Evolutionary conservation across 495 filamentous ascomycete species (phyloP), one percentile per base, ranked within the genome.

Genomic region (Pyrenopolyporus hunteri): DNA sequence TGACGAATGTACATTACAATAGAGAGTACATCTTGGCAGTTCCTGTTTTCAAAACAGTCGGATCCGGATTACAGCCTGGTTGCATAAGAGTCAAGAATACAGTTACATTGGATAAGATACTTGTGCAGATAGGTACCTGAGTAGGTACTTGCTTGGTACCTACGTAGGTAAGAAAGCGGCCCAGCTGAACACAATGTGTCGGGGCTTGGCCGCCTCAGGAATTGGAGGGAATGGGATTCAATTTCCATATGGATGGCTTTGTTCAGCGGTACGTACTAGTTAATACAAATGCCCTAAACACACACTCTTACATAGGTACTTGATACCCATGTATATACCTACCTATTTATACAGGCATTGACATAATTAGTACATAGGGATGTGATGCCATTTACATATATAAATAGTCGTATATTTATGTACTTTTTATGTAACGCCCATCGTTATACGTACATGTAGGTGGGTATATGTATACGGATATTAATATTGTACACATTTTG

Each of bases 11-110:
- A 29, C 26, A 4, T 29, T 29, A 29, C 26, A 5, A 9, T 29
- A 22, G n/a, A n/a, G n/a, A n/a, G n/a, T n/a, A 48, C 44, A 44
- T 26, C 25, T 53, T 10, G 7, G 8, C 32, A 33, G 50, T 50
- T 62, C 43, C 16, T 56, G 35, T 55, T 48, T 55, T 54, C 20
- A 7, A 39, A 13, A n/a, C n/a, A n/a, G n/a, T n/a, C n/a, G 35
- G 19, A 52, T 52, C 55, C 9, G 45, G 54, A 46, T 45, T 32
- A 33, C n/a, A 22, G 37, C 23, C 9, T 35, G 54, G 39, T 45
- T 32, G 22, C n/a, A 22, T 16, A 20, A 42, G 17, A 11, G 37
- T 42, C 37, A 40, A 22, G 22, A 22, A 20, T 20, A 5, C 17
- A 40, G n/a, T 40, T 40, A 40, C 8, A 33, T 33, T 33, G 14